Evolutionary conservation across 1,284 basidiomycete genomes (phyloP).

Genomic region (Meripilus lineatus): DNA sequence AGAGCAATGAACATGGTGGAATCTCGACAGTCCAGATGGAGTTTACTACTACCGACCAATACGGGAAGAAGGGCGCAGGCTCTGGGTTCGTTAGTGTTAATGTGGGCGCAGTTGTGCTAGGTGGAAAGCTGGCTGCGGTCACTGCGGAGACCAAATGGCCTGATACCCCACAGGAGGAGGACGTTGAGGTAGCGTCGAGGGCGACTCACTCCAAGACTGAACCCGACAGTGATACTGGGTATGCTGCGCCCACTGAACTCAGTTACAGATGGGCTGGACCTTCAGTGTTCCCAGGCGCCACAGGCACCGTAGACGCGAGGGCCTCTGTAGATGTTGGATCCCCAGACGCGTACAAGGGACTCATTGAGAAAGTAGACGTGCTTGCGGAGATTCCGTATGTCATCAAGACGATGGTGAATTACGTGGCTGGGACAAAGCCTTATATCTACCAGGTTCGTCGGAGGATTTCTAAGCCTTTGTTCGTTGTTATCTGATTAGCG

Average conservation of each 20-base stretch:
- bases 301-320: constrained; percentile 54
- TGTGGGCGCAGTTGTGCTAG: constrained; percentile 80
- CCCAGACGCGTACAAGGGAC: constrained; percentile 54
- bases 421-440: constrained; percentile 88
- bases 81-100: constrained; percentile 82
- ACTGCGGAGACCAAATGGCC: constrained; percentile 70
- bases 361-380: constrained; percentile 97
- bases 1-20: constrained; percentile 64
- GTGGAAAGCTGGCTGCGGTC: constrained; percentile 69
- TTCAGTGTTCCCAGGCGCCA: constrained; percentile 46
- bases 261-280: constrained; percentile 78
- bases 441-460: constrained; percentile 83
- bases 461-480: constrained; percentile 5
- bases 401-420: constrained; percentile 85
- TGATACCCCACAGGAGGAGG: constrained; percentile 44
- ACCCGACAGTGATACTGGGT: constrained; percentile 76
- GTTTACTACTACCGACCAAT: constrained; percentile 78
- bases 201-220: constrained; percentile 63
- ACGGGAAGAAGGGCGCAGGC: constrained; percentile 71
- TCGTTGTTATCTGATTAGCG: constrained; percentile 26
- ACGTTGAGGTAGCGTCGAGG: constrained; percentile 53
- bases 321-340: constrained; percentile 56
- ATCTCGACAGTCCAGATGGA: constrained; percentile 94
- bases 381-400: constrained; percentile 94
- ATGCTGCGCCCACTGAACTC: constrained; percentile 71